A percentile compares a stretch with the other conserved stretches of the same genome.
phyloP scores from a whole-genome alignment of 2,329 filamentous ascomycete genomes.

The Pezicula neosporulosa region DNA sequence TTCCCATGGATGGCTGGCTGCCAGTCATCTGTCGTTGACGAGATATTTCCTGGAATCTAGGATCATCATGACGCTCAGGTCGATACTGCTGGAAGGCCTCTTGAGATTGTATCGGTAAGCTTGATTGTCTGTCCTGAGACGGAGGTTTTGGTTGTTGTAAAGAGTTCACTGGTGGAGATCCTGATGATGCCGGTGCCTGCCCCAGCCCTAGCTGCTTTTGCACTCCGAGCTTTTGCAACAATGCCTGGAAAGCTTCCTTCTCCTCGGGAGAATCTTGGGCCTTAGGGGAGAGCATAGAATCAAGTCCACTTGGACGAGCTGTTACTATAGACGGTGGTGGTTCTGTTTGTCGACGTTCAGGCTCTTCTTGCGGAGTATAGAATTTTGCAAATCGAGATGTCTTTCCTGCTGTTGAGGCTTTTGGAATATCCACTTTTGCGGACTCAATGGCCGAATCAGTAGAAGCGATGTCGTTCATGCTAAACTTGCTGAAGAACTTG shows the following conservation, averaged over 20 bases:
- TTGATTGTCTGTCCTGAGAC: slow-evolving; percentile 41
- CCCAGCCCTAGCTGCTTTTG: slow-evolving; percentile 33
- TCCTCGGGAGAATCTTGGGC: slow-evolving; percentile 49
- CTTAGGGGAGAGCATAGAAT: slow-evolving; percentile 20
- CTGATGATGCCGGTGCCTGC: slow-evolving; percentile 23
- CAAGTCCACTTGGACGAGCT: slow-evolving; percentile 19
- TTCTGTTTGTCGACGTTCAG: slow-evolving; percentile 45
- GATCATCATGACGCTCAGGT: slow-evolving; percentile 25
- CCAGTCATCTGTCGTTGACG: slow-evolving; percentile 36
- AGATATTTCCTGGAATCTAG: slow-evolving; percentile 46
- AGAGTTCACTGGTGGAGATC: slow-evolving; percentile 38
- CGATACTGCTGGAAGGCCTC: slow-evolving; percentile 38
- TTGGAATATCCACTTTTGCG: slow-evolving; percentile 43
- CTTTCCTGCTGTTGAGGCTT: slow-evolving; percentile 57
- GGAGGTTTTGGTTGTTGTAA: slow-evolving; percentile 24
- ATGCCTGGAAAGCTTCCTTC: slow-evolving; percentile 79
- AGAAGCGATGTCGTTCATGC: slow-evolving; percentile 42
- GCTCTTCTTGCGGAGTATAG: slow-evolving; percentile 58
- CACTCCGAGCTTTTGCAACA: slow-evolving; percentile 76
- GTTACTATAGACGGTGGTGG: slow-evolving; percentile 39
- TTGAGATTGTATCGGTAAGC: slow-evolving; percentile 40
- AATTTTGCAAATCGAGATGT: slow-evolving; percentile 86
- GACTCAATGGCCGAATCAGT: slow-evolving; percentile 32
- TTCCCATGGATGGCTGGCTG: slow-evolving; percentile 39
- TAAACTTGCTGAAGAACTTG: slow-evolving; percentile 67